These are phyloP conservation scores for Herpetomonas samuelpessoai DNA, from an alignment of 208 protist species.

Conservation along the genomic window DNA sequence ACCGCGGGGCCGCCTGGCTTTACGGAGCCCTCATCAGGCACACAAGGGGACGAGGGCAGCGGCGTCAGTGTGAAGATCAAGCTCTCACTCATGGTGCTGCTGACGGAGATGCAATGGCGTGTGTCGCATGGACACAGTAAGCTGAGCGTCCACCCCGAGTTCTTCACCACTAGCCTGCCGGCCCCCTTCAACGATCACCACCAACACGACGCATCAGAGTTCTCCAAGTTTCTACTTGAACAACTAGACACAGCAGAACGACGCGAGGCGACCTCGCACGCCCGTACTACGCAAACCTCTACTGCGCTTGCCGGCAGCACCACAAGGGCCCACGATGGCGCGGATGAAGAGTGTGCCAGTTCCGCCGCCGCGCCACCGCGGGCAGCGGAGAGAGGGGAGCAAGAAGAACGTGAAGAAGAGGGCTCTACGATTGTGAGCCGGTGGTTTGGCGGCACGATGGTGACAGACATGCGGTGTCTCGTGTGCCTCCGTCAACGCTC, in stretches of 20 bases:
- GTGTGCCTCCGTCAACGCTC: slow-evolving; percentile 25
- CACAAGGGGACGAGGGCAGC: background rate
- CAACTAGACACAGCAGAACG: slow-evolving; percentile 32
- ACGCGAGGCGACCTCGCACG: background rate
- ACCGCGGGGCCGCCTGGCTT: background rate
- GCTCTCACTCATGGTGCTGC: slow-evolving; percentile 28
- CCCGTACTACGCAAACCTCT: no score
- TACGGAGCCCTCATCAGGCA: no score
- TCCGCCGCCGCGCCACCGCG: background rate
- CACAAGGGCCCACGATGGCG: no score
- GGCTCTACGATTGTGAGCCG: slow-evolving; percentile 20
- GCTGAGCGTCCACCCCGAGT: slow-evolving; percentile 23
- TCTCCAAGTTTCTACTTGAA: slow-evolving; percentile 56
- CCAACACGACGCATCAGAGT: slow-evolving; percentile 80
- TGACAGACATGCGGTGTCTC: slow-evolving; percentile 41
- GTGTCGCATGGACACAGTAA: slow-evolving; percentile 14
- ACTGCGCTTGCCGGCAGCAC: no score
- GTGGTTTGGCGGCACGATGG: slow-evolving; percentile 53
- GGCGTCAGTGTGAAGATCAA: slow-evolving; percentile 9
- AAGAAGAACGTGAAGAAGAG: no score
- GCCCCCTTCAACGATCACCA: slow-evolving; percentile 45
- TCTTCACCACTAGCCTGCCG: slow-evolving; percentile 31
- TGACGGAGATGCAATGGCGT: slow-evolving; percentile 57
- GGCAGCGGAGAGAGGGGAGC: background rate
- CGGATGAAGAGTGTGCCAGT: background rate